Evolutionary conservation across 345 rosid genomes (phyloP), one percentile per base, ranked within the genome.

Genomic region (Turritis glabra): DNA sequence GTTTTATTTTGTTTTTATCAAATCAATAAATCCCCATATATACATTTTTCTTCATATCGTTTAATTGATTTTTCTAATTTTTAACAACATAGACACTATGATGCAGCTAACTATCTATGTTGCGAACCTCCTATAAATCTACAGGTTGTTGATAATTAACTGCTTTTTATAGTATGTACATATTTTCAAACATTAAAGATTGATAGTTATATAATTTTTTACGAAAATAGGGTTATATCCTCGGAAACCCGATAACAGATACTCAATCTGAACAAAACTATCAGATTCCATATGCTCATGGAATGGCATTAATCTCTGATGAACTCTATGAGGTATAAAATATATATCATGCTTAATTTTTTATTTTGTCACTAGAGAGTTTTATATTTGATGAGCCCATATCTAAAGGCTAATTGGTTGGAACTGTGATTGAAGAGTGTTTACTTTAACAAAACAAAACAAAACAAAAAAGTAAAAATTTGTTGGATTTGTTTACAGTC

Each of bases 261-360:
- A 1, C 5, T 3, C 4, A 48, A 55, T 38, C 47, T 18, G 85
- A 84, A 15, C 8, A 0, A 3, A 86, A 84, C 71, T 74, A 76
- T 46, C 55, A 40, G 19, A 57, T 89, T 60, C 59, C 69, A 19
- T 84, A 38, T 50, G 80, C 86, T 35, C 77, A 84, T 46, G 80
- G 83, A 18, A 74, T 82, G 87, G 81, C 82, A 19, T 69, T 89
- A 1, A 82, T 89, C 38, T 85, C 91, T 1, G 83, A 82, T 74
- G 81, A 84, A 56, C 81, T 85, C n/a, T 87, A 81, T 13, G 72
- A 81, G 88, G 91, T 84, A 29, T 58, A 3, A 23, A 18, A 22
- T 58, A 35, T 33, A 1, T 32, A 8, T 9, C 38, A 33, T 35
- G 40, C 13, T 35, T 35, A 35, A 3, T 33, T 35, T 33, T 35